Percentiles rank a stretch among this genome's conserved stretches.
These are phyloP conservation scores for Lanmaoa rubissima DNA, from an alignment of 768 basidiomycete species.

Conservation along the genomic window DNA sequence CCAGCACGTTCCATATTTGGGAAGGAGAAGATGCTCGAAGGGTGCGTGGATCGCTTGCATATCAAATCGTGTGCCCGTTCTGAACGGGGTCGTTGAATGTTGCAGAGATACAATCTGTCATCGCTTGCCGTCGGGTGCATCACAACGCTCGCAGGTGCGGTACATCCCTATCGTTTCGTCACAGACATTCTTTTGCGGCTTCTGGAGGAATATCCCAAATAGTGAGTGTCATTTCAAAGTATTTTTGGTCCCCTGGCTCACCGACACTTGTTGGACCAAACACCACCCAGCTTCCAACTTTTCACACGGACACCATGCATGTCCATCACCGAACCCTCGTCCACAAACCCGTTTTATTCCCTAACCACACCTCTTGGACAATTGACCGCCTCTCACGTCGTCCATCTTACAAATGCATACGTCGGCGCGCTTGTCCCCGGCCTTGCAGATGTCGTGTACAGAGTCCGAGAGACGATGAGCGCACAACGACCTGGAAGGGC, in stretches of 20 bases:
- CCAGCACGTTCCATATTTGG: slow-evolving; percentile 26
- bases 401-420: slow-evolving; percentile 59
- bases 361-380: slow-evolving; percentile 43
- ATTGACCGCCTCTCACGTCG: slow-evolving; percentile 40
- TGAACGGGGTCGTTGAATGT: neutral
- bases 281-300: slow-evolving; percentile 34
- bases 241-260: slow-evolving; percentile 6
- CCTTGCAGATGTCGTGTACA: slow-evolving; percentile 31
- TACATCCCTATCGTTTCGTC: slow-evolving; percentile 70
- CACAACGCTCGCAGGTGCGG: slow-evolving; percentile 53
- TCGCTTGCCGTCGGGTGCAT: slow-evolving; percentile 49
- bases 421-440: slow-evolving; percentile 45
- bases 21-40: slow-evolving; percentile 34
- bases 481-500: slow-evolving; percentile 55
- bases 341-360: slow-evolving; percentile 32
- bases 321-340: slow-evolving; percentile 32
- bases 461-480: slow-evolving; percentile 55
- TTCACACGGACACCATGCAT: slow-evolving; percentile 45
- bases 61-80: neutral
- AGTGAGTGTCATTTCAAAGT: slow-evolving; percentile 22
- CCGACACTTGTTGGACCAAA: neutral
- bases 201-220: slow-evolving; percentile 44
- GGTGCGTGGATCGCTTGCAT: slow-evolving; percentile 25
- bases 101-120: slow-evolving; percentile 51
- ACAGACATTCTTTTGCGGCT: slow-evolving; percentile 57